Evolutionary conservation across 805 yeast genomes (phyloP).

Genomic region (Metschnikowia lochheadii): DNA sequence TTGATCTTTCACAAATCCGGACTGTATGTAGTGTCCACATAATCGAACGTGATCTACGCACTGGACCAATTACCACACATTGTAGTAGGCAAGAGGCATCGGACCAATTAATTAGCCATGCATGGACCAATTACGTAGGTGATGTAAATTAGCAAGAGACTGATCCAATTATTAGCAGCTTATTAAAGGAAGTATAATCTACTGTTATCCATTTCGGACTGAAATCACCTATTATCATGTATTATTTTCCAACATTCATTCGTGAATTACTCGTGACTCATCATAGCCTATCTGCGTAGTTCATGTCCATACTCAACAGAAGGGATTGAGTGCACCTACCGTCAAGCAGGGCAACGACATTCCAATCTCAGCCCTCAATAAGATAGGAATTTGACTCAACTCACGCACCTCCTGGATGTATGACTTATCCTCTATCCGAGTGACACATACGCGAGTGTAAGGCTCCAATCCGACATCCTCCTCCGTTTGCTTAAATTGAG

Average conservation of each 20-base stretch:
- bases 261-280: constrained; percentile 1
- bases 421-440: constrained; percentile 56
- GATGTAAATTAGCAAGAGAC: neutral
- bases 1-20: neutral
- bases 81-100: too few relatives aligned
- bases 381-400: constrained; percentile 73
- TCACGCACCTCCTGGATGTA: constrained; percentile 80
- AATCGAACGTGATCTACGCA: constrained; percentile 1
- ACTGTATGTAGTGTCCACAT: neutral
- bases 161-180: neutral
- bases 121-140: too few relatives aligned
- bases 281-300: neutral
- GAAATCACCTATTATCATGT: neutral
- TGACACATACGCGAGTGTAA: constrained; percentile 53
- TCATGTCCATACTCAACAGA: constrained; percentile 29
- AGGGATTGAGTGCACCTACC: constrained; percentile 88
- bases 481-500: constrained; percentile 14
- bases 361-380: constrained; percentile 87
- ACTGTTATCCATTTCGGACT: neutral
- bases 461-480: constrained; percentile 41
- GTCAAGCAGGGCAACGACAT: constrained; percentile 95
- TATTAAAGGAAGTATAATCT: neutral
- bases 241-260: neutral
- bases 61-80: neutral
- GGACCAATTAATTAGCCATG: too few relatives aligned